Base-by-base conservation (phyloP, 2,329 filamentous ascomycete species). In the Stenocarpella maydis region DNA sequence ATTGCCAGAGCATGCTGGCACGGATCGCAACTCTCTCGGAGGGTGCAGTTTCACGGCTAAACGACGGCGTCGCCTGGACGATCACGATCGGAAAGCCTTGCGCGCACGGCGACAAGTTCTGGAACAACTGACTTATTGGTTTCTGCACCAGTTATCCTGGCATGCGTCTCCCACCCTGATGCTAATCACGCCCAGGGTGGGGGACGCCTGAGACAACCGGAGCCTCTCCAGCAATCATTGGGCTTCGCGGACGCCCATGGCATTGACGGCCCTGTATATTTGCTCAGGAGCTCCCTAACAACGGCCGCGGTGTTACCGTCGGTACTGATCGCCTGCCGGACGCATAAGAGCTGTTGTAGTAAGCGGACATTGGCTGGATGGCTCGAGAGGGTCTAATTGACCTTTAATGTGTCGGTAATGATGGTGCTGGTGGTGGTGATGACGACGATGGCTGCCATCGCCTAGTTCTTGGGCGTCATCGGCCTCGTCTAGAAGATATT, bases 281-380 rank as follows among this genome's bases (percentile, higher is more conserved):
- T 15, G n/a, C n/a, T 14, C 26, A 61, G 24, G 19, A 61, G 41
- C n/a, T 61, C 58, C 24, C 28, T 47, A 24, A 71, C 49, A 21
- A 69, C 68, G 0, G 61, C 53, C 43, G 65, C 53, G 39, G 73
- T 72, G 64, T 72, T 60, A 17, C 72, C 69, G n/a, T 73, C 71
- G 34, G 72, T 72, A 39, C 60, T 71, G 17, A 69, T 73, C 14
- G 69, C 71, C 4, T 71, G 67, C 4, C 76, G 76, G 7, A 76
- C 71, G 34, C 77, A 78, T 2, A 79, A 71, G 4, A 78, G 71
- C 26, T 77, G 74, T 19, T 72, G 72, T 15, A 72, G 31, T 15
- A 72, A 50, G 4, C 53, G 69, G 19, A 72, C 21, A 43, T 72
- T n/a, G 73, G 15, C 49, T 71, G 8, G 58, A 47, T 7, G 58